A percentile compares a stretch with the other conserved stretches of the same genome.
phyloP scores from a whole-genome alignment of 805 yeast genomes.

The Priceomyces haplophilus region DNA sequence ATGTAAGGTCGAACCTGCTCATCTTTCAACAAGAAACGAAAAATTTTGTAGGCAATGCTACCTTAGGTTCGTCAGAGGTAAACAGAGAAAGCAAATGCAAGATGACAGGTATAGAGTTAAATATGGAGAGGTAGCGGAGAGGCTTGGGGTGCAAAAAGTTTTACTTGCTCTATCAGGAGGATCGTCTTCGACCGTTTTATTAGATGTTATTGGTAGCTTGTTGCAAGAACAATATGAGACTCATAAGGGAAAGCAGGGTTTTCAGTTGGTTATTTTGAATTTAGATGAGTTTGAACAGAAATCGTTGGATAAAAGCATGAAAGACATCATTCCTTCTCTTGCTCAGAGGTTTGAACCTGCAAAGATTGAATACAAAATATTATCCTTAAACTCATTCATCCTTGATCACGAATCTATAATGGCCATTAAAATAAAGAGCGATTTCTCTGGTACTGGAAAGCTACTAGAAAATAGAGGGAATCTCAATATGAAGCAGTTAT shows the following conservation, averaged over 20 bases:
- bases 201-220: slow-evolving; percentile 63
- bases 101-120: slow-evolving; percentile 71
- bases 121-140: slow-evolving; percentile 43
- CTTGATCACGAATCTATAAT: slow-evolving; percentile 24
- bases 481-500: slow-evolving; percentile 28
- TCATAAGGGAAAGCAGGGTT: slow-evolving; percentile 69
- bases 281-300: slow-evolving; percentile 37
- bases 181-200: slow-evolving; percentile 58
- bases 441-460: slow-evolving; percentile 18
- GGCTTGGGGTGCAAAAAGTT: slow-evolving; percentile 39
- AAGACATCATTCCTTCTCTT: slow-evolving; percentile 17
- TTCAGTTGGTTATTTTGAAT: slow-evolving; percentile 51
- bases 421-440: slow-evolving; percentile 31
- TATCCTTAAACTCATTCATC: slow-evolving; percentile 43
- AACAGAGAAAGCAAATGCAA: slow-evolving; percentile 76
- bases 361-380: slow-evolving; percentile 33
- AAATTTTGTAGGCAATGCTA: slow-evolving; percentile 68
- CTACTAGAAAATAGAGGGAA: slow-evolving; percentile 8
- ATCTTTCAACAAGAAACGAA: slow-evolving; percentile 56
- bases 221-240: slow-evolving; percentile 59
- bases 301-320: slow-evolving; percentile 13
- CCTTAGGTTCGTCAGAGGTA: slow-evolving; percentile 65
- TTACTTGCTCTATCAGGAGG: slow-evolving; percentile 68
- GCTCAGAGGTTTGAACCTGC: slow-evolving; percentile 18
- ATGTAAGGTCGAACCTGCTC: background rate